These are phyloP conservation scores for Aspergillus conjunctus DNA, from an alignment of 495 filamentous ascomycete genomes.

Conservation along the genomic window DNA sequence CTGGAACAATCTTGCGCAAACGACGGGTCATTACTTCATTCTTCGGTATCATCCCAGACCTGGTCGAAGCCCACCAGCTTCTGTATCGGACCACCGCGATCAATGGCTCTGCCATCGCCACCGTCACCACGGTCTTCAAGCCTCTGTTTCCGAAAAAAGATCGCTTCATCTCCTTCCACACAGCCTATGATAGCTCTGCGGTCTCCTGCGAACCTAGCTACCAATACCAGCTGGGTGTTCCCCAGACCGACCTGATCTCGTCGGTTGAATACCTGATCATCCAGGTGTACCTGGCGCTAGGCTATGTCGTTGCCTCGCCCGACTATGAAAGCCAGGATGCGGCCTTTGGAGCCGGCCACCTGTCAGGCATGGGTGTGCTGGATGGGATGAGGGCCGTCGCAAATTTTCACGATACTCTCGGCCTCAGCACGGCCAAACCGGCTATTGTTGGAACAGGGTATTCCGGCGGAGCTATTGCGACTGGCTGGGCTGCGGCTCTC, in stretches of 20 bases:
- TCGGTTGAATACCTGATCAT: conserved; percentile 34
- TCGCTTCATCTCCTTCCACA: conserved; percentile 39
- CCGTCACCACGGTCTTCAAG: conserved; percentile 42
- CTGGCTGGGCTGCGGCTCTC: conserved; percentile 55
- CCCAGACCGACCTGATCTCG: conserved; percentile 33
- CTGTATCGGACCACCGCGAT: conserved; percentile 52
- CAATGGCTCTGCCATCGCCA: conserved; percentile 38
- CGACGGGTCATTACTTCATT: conserved; percentile 31
- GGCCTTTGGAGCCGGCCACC: conserved; percentile 33
- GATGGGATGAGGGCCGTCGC: conserved; percentile 40
- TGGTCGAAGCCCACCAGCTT: conserved; percentile 44
- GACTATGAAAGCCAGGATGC: conserved; percentile 42
- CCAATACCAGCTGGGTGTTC: conserved; percentile 30
- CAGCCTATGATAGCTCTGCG: conserved; percentile 38
- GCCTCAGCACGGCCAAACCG: conserved; percentile 25
- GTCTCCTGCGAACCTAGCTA: conserved; percentile 39
- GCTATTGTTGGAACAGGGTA: conserved; percentile 49
- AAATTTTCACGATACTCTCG: conserved; percentile 27
- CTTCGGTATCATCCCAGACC: conserved; percentile 35
- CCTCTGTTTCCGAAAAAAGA: conserved; percentile 30
- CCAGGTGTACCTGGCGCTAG: conserved; percentile 31
- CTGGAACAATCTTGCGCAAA: conserved; percentile 34
- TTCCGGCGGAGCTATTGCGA: conserved; percentile 58
- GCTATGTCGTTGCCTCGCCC: conserved; percentile 36
- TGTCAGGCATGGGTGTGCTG: conserved; percentile 39